These are phyloP conservation scores for Stramenopiles sp. DNA, from an alignment of 352 stramenopile genomes.

Conservation along the genomic window DNA sequence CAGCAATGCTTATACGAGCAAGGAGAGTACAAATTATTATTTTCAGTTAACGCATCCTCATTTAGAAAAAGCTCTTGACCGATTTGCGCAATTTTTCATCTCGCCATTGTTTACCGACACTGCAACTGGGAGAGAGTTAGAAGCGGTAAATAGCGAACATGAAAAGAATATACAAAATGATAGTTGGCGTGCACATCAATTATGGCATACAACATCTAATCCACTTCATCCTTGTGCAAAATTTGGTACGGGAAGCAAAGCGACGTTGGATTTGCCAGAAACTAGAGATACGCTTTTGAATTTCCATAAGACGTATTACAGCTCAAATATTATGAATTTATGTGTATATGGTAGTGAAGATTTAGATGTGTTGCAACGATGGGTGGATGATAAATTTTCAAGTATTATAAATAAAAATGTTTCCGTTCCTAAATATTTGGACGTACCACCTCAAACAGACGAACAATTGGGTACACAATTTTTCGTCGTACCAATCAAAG, in stretches of 20 bases:
- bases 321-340: slow-evolving; percentile 67
- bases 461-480: too few species aligned
- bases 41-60: slow-evolving; percentile 67
- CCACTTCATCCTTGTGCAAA: slow-evolving; percentile 39
- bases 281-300: slow-evolving; percentile 34
- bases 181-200: slow-evolving; percentile 48
- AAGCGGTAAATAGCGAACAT: slow-evolving; percentile 87
- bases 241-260: slow-evolving; percentile 58
- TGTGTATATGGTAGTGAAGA: slow-evolving; percentile 58
- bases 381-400: slow-evolving; percentile 46
- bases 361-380: slow-evolving; percentile 47
- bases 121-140: slow-evolving; percentile 74
- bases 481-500: too few species aligned
- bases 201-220: slow-evolving; percentile 41
- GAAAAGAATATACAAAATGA: slow-evolving; percentile 85
- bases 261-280: slow-evolving; percentile 38
- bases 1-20: slow-evolving; percentile 85
- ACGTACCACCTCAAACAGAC: too few species aligned
- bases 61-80: slow-evolving; percentile 61
- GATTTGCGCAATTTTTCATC: slow-evolving; percentile 93
- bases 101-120: slow-evolving; percentile 67
- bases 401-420: slow-evolving; percentile 42
- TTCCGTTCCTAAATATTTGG: too few species aligned
- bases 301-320: slow-evolving; percentile 70
- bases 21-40: slow-evolving; percentile 88